These are phyloP conservation scores for Eucalyptus lansdowneana DNA, from an alignment of 345 rosid species.

Conservation along the genomic window DNA sequence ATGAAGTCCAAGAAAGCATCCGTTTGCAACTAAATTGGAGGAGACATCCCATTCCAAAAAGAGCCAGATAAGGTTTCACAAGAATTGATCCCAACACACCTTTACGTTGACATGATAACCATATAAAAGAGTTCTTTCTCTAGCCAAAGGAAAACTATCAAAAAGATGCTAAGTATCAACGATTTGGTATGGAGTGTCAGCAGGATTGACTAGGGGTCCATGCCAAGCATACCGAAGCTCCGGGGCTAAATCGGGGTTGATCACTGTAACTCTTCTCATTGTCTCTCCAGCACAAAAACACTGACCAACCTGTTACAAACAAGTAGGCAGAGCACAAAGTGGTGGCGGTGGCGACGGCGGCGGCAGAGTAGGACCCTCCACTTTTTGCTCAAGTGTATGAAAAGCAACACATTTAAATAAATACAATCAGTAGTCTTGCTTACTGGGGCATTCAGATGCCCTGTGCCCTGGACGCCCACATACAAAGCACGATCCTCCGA, in stretches of 20 bases:
- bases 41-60: neutral
- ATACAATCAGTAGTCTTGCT: constrained; percentile 20
- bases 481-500: constrained; percentile 79
- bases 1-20: neutral
- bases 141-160: neutral
- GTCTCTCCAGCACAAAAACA: neutral
- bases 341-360: neutral
- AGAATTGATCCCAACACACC: neutral
- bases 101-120: neutral
- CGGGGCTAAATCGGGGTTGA: neutral
- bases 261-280: neutral
- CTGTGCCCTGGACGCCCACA: constrained; percentile 78
- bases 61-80: neutral
- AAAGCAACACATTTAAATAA: neutral
- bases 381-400: neutral
- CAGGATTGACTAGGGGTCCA: neutral
- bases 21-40: neutral
- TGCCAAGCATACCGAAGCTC: neutral
- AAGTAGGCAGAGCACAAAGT: neutral
- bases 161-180: neutral
- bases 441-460: constrained; percentile 79
- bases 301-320: neutral
- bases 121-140: neutral
- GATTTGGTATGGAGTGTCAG: neutral
- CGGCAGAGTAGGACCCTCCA: neutral